A percentile compares a stretch with the other conserved stretches of the same genome.
phyloP scores from a whole-genome alignment of 148 eudicot genomes.

The Spergularia bocconei region DNA sequence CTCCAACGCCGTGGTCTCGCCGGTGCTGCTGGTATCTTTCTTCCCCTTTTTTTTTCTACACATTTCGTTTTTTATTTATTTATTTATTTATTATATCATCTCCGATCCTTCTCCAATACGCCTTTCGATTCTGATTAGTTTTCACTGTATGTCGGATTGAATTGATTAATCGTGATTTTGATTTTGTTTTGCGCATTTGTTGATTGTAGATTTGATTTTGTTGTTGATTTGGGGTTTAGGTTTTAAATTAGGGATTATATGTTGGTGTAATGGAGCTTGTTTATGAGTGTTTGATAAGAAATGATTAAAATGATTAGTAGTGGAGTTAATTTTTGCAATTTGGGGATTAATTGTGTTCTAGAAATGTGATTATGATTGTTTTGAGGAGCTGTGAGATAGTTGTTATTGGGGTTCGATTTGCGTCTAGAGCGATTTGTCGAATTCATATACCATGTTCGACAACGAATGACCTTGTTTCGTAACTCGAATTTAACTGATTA shows the following conservation, averaged over 20 bases:
- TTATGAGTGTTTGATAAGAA: neutral
- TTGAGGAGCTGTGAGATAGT: neutral
- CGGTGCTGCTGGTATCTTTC: constrained; percentile 51
- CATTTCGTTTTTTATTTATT: too few relatives aligned
- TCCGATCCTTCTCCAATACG: neutral
- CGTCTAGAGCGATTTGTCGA: too few relatives aligned
- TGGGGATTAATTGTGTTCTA: neutral
- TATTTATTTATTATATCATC: neutral
- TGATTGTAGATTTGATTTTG: neutral
- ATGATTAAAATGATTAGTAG: neutral
- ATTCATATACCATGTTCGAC: too few relatives aligned
- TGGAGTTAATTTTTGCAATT: neutral
- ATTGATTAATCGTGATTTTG: neutral
- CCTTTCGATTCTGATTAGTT: neutral
- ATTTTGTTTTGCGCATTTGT: neutral
- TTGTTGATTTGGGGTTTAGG: neutral
- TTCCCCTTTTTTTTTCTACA: neutral
- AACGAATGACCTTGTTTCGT: too few relatives aligned
- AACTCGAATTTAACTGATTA: too few relatives aligned
- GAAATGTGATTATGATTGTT: neutral
- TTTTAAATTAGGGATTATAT: neutral
- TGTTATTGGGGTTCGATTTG: too few relatives aligned
- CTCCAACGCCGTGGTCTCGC: constrained; percentile 70
- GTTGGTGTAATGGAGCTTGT: neutral
- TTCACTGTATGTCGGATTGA: neutral